Evolutionary conservation across 192 early-diverging fungal genomes (phyloP).

Genomic region (Coemansia sp.): DNA sequence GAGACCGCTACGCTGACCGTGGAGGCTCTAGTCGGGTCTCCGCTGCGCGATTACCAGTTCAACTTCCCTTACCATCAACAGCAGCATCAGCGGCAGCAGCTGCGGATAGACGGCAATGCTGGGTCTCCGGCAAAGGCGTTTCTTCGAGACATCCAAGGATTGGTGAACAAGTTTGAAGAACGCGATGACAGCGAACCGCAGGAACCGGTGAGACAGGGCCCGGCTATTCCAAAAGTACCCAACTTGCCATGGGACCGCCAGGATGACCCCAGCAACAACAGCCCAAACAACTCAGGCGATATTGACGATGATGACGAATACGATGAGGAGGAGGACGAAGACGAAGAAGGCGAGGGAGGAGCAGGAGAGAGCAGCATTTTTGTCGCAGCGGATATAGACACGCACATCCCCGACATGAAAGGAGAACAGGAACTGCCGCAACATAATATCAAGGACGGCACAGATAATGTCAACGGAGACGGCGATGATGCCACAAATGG

Average conservation of each 20-base stretch:
- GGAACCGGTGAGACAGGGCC: background rate
- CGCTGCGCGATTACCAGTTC: slow-evolving; percentile 25
- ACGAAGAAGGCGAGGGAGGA: slow-evolving; percentile 2
- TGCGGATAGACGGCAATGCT: slow-evolving; percentile 32
- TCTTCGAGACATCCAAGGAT: slow-evolving; percentile 43
- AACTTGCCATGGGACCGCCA: slow-evolving; percentile 36
- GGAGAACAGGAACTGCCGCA: background rate
- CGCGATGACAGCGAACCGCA: slow-evolving; percentile 18
- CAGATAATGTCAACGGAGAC: background rate
- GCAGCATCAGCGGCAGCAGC: slow-evolving; percentile 12
- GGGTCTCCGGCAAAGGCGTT: slow-evolving; percentile 38
- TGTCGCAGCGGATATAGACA: background rate
- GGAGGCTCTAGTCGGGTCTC: slow-evolving; percentile 26
- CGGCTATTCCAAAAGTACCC: slow-evolving; percentile 42
- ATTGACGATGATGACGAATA: slow-evolving; percentile 4
- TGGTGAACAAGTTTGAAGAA: slow-evolving; percentile 37
- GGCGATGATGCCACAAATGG: background rate
- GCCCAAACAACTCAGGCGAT: background rate
- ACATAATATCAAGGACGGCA: background rate
- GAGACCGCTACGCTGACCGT: slow-evolving; percentile 46
- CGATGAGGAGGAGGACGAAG: slow-evolving; percentile 24
- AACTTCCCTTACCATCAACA: slow-evolving; percentile 30
- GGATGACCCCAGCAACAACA: slow-evolving; percentile 1
- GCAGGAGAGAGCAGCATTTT: background rate
- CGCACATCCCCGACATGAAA: background rate